Base-by-base conservation (phyloP, 2,329 filamentous ascomycete species). In the Gyromitra esculenta region DNA sequence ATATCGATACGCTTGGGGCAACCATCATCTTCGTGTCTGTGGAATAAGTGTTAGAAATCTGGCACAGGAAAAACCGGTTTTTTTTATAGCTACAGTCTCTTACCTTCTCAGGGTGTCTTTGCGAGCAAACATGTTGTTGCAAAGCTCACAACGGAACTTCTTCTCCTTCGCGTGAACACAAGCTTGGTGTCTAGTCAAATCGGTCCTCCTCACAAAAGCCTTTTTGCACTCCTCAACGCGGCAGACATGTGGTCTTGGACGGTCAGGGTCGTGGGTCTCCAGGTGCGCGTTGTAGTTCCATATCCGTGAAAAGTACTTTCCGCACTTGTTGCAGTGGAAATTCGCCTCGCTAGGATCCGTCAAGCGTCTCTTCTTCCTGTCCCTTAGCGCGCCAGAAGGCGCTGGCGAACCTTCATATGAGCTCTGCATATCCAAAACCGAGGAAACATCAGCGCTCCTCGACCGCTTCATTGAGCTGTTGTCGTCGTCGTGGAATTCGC, bases 241-340 rank as follows among this genome's bases (percentile, higher is more conserved):
- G 83, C 94, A 97, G 0, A 87, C 86, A 81, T 93, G 91, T 0
- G 90, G 89, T 81, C 92, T 92, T 80, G 89, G 88, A 73, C 91
- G 87, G 75, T 88, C 87, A 13, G 92, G 89, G 81, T 96, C 90
- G 82, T 97, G 94, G 0, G 90, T 94, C 81, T 94, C 91, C 87
- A 94, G 88, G 82, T 97, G 94, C 39, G 93, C 91, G 81, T 92
- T 94, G 84, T 91, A 93, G 84, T 97, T 97, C 85, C 95, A 96
- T 81, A 89, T 91, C 77, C 94, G 87, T 79, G 92, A 92, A 82
- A 97, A 97, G 15, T 91, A 87, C 82, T 91, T 92, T 5, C 91
- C 90, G 81, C 94, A 97, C 1, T 90, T 86, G 75, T 89, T 87
- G 82, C 94, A 97, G 78, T 88, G 86, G 83, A 89, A 91, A 80